phyloP scores from a whole-genome alignment of 1,284 basidiomycete species.

The Mycosarcoma mackinlayi region DNA sequence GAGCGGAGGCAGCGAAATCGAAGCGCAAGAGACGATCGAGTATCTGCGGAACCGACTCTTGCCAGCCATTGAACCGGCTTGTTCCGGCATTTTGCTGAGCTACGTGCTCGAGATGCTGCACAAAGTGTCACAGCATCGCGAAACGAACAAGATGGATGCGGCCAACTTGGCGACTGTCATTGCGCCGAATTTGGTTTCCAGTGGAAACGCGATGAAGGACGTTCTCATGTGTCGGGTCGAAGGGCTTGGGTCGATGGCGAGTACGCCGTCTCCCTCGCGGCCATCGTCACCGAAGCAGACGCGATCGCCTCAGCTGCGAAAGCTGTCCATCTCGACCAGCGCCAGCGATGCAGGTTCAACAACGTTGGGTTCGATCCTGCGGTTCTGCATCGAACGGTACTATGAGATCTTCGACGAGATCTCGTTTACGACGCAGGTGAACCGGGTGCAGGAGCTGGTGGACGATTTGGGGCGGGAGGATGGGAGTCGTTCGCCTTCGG shows the following conservation, averaged over 20 bases:
- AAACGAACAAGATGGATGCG: constrained; percentile 81
- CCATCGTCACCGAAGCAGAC: background rate
- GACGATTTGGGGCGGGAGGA: constrained; percentile 16
- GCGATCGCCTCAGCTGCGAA: constrained; percentile 9
- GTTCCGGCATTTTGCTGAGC: constrained; percentile 79
- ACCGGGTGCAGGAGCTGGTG: constrained; percentile 32
- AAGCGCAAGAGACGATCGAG: constrained; percentile 72
- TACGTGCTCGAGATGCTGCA: constrained; percentile 80
- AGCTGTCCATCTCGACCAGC: background rate
- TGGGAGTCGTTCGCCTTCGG: constrained; percentile 11
- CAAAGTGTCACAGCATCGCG: constrained; percentile 77
- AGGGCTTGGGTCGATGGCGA: constrained; percentile 76
- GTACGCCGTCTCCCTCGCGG: constrained; percentile 55
- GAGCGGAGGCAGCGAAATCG: constrained; percentile 6
- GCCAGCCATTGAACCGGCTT: constrained; percentile 75
- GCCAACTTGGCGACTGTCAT: constrained; percentile 82
- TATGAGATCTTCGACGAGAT: constrained; percentile 80
- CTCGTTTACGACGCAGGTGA: constrained; percentile 14
- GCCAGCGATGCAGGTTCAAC: constrained; percentile 69
- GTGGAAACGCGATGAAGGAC: constrained; percentile 52
- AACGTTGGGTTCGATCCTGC: constrained; percentile 78
- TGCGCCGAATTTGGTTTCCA: constrained; percentile 76
- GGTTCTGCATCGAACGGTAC: constrained; percentile 81
- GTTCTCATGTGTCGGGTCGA: constrained; percentile 73
- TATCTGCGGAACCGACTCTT: constrained; percentile 68